Evolutionary conservation across 495 filamentous ascomycete genomes (phyloP).

Genomic region (Aspergillus olivimuriae): DNA sequence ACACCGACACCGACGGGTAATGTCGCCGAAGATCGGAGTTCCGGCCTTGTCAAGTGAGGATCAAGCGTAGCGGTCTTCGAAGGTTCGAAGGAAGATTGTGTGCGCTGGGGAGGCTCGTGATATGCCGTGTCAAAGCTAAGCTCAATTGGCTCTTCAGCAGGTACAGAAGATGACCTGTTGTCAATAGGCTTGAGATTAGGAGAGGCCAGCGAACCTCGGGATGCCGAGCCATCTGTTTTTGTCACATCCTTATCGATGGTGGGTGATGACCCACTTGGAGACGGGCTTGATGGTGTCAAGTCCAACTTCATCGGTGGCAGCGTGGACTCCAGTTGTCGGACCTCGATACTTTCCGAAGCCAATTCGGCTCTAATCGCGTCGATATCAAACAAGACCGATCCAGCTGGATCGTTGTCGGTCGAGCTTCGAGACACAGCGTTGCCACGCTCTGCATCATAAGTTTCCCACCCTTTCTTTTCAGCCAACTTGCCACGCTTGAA

Average conservation of each 20-base stretch:
- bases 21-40: slow-evolving; percentile 38
- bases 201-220: slow-evolving; percentile 29
- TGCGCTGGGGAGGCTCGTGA: slow-evolving; percentile 30
- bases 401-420: slow-evolving; percentile 24
- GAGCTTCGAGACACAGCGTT: slow-evolving; percentile 15
- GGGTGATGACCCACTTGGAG: slow-evolving; percentile 22
- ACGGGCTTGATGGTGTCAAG: slow-evolving; percentile 30
- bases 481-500: slow-evolving; percentile 69
- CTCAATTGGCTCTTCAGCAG: slow-evolving; percentile 46
- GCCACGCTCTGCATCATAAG: slow-evolving; percentile 61
- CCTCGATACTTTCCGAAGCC: slow-evolving; percentile 65
- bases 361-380: slow-evolving; percentile 89
- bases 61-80: slow-evolving; percentile 4
- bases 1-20: slow-evolving; percentile 21
- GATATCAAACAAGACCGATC: slow-evolving; percentile 80
- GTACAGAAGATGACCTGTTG: slow-evolving; percentile 14
- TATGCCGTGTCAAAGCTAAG: slow-evolving; percentile 71
- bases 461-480: slow-evolving; percentile 91
- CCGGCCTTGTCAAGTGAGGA: slow-evolving; percentile 22
- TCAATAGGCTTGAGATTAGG: slow-evolving; percentile 16
- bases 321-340: slow-evolving; percentile 80
- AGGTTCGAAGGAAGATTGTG: slow-evolving; percentile 12
- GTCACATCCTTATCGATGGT: slow-evolving; percentile 38
- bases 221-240: slow-evolving; percentile 14
- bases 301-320: slow-evolving; percentile 84